phyloP scores from a whole-genome alignment of 2,329 filamentous ascomycete species.

The Trichoderma cornu-damae region DNA sequence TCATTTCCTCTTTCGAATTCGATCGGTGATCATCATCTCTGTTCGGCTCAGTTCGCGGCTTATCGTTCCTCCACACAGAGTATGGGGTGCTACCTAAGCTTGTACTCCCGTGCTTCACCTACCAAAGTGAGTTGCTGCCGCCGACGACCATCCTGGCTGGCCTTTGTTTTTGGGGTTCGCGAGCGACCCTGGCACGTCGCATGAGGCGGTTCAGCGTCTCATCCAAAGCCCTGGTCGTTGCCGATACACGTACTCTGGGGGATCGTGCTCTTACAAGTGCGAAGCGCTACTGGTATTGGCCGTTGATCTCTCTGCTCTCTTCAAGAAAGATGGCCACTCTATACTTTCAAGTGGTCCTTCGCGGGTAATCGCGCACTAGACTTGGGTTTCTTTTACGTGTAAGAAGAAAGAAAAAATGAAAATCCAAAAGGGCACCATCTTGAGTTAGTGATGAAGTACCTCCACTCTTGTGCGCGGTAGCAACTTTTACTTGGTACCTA shows the following conservation, averaged over 20 bases:
- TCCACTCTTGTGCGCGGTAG: background rate
- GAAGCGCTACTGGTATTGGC: too few species aligned
- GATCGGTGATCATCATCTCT: slow-evolving; percentile 20
- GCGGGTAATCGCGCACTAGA: too few species aligned
- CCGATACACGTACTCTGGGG: background rate
- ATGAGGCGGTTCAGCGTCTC: slow-evolving; percentile 14
- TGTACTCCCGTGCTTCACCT: slow-evolving; percentile 13
- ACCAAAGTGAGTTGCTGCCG: background rate
- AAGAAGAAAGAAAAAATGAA: too few species aligned
- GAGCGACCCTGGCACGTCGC: slow-evolving; percentile 1
- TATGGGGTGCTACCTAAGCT: slow-evolving; percentile 13
- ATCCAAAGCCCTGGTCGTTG: background rate
- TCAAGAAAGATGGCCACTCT: too few species aligned
- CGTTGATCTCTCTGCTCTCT: too few species aligned
- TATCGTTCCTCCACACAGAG: slow-evolving; percentile 11
- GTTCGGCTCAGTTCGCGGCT: slow-evolving; percentile 5
- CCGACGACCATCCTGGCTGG: background rate
- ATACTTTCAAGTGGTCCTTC: too few species aligned
- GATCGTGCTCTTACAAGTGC: background rate
- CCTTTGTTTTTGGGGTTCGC: background rate
- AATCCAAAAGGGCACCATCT: too few species aligned
- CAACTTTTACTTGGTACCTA: background rate
- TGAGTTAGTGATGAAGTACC: too few species aligned
- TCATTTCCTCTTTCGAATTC: slow-evolving; percentile 12
- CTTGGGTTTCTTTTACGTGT: too few species aligned